Evolutionary conservation across 2,329 filamentous ascomycete species (phyloP), one percentile per base, ranked within the genome.

Genomic region (Hysterium pulicare): DNA sequence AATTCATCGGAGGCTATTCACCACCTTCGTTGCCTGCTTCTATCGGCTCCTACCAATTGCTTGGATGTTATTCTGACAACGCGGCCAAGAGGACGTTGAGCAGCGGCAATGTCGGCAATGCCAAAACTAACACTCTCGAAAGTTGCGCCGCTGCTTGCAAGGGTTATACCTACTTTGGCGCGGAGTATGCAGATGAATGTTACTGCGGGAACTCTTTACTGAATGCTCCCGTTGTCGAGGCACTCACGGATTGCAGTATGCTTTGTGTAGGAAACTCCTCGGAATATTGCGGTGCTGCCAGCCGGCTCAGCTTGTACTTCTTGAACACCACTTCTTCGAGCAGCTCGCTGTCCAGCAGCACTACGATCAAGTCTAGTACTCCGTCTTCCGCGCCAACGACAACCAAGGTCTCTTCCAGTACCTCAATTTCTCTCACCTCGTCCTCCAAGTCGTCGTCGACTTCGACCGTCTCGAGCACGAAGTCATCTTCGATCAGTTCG

Each of bases 161-260:
- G 4, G 39, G 39, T 9, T 36, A 13, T 20, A 20, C 3, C 10
- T 41, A 41, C 31, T 41, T 33, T 17, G 39, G 39, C 17, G 24
- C 21, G 20, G 39, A 41, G 32, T 41, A 41, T 22, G 10, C 20
- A 17, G 15, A 35, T 26, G 39, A 41, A 19, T 41, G 39, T 19
- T 41, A 41, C 20, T 41, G 39, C n/a, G 39, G 39, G 13, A 41
- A 37, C 15, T 19, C 39, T 11, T 16, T 37, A 7, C 7, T 15
- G 19, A 15, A 7, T 16, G 19, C 8, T 16, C 7, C 5, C 13
- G 21, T n/a, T 37, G 3, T 22, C 19, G 17, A 37, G 21, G 28
- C 28, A n/a, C 13, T 16, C 13, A 31, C 28, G 11, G 34, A 37
- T 19, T 37, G 34, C 21, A 24, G 17, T 3, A 37, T 37, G 34